Conservation (phyloP, 352 stramenopile genomes). For the Phytophthora pistaciae region DNA sequence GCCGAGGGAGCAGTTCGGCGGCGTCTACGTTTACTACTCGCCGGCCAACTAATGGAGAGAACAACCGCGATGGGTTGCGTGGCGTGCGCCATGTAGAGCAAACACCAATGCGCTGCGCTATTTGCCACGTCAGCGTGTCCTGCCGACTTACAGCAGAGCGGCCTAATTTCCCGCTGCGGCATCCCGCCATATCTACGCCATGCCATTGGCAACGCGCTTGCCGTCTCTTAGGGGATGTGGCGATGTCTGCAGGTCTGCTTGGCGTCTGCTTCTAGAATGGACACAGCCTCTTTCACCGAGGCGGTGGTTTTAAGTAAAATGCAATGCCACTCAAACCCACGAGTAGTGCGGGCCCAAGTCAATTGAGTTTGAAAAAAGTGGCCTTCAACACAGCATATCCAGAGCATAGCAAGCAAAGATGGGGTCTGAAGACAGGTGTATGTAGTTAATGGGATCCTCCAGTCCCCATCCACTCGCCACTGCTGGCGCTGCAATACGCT, state of each 20-base stretch:
- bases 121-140: conserved; percentile 1
- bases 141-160: conserved; percentile 2
- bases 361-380: too few species aligned
- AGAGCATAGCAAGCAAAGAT: background rate
- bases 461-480: conserved; percentile 3
- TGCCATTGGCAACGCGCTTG: conserved; percentile 1
- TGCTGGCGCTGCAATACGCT: conserved; percentile 5
- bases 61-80: background rate
- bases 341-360: too few species aligned
- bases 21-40: conserved; percentile 67
- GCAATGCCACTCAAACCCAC: conserved; percentile 4
- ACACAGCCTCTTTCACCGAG: background rate
- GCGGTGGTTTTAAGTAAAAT: conserved; percentile 12
- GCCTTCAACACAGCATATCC: too few species aligned
- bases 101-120: conserved; percentile 1
- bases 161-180: background rate
- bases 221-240: conserved; percentile 8
- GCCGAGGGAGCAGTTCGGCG: conserved; percentile 59
- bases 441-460: conserved; percentile 1
- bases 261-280: background rate
- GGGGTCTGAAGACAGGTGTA: background rate
- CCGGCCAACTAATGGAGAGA: conserved; percentile 32
- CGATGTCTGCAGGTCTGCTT: conserved; percentile 4
- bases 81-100: conserved; percentile 12
- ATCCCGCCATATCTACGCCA: background rate